A percentile compares a stretch with the other conserved stretches of the same genome.
phyloP scores from a whole-genome alignment of 2,329 filamentous ascomycete genomes.

The Botrytis porri region DNA sequence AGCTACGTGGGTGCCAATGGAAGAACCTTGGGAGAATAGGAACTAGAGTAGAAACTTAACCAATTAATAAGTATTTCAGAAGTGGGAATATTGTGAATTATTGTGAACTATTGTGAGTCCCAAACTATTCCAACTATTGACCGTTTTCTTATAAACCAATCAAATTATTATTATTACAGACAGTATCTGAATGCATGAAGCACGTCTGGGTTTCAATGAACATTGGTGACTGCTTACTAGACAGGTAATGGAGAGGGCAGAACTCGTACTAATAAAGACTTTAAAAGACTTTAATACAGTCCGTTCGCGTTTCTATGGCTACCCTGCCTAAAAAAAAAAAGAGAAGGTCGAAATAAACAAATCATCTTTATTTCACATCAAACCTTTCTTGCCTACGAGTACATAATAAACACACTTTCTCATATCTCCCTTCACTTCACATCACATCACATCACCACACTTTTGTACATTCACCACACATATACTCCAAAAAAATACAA shows the following conservation, averaged over 20 bases:
- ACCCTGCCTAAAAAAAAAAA: not conserved
- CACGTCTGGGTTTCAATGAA: slow-evolving; percentile 8
- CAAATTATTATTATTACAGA: no score
- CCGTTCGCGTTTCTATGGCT: slow-evolving; percentile 11
- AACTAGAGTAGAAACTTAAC: not conserved
- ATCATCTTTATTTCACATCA: not conserved
- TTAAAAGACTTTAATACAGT: no score
- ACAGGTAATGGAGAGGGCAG: not conserved
- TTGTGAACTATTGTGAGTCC: no score
- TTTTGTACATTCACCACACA: not conserved
- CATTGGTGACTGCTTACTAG: not conserved
- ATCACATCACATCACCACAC: not conserved
- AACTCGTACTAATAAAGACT: not conserved
- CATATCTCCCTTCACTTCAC: not conserved
- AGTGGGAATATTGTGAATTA: not conserved
- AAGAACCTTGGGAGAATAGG: not conserved
- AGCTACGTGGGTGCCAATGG: not conserved
- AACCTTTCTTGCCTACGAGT: not conserved
- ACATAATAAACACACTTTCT: not conserved
- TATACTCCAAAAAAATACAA: not conserved
- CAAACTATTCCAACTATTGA: not conserved
- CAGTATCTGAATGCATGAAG: not conserved
- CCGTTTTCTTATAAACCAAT: not conserved
- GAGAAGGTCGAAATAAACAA: slow-evolving; percentile 12
- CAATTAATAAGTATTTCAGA: not conserved